Conservation (phyloP, 805 yeast genomes). For the Yarrowia sp. region DNA sequence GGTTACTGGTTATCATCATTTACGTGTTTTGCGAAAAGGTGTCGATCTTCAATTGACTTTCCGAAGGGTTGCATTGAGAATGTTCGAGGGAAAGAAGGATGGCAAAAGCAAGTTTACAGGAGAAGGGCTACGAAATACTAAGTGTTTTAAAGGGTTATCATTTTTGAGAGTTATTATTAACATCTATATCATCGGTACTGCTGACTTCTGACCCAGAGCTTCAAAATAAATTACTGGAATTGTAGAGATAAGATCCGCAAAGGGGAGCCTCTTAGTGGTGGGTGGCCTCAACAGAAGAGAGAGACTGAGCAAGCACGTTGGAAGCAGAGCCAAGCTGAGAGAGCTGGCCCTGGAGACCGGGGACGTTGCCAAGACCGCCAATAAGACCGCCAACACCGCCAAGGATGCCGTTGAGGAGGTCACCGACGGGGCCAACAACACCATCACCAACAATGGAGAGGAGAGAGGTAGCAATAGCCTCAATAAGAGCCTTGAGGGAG, state of each 20-base stretch:
- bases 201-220: constrained; percentile 22
- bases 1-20: background rate
- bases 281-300: background rate
- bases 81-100: background rate
- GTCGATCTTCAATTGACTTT: constrained; percentile 11
- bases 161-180: constrained; percentile 21
- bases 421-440: constrained; percentile 25
- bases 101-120: background rate
- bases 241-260: constrained; percentile 21
- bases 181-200: constrained; percentile 22
- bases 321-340: constrained; percentile 1
- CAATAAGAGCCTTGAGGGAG: constrained; percentile 14
- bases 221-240: constrained; percentile 19
- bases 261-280: constrained; percentile 20
- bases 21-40: background rate
- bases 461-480: constrained; percentile 5
- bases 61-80: background rate
- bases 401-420: constrained; percentile 21
- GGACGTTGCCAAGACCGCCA: constrained; percentile 8
- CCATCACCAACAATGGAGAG: constrained; percentile 23
- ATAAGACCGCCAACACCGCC: constrained; percentile 20
- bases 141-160: background rate
- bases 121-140: background rate
- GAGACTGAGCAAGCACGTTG: constrained; percentile 17
- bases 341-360: constrained; percentile 26